These are phyloP conservation scores for Fallopia convolvulus DNA, from an alignment of 148 eudicot species.

Conservation along the genomic window DNA sequence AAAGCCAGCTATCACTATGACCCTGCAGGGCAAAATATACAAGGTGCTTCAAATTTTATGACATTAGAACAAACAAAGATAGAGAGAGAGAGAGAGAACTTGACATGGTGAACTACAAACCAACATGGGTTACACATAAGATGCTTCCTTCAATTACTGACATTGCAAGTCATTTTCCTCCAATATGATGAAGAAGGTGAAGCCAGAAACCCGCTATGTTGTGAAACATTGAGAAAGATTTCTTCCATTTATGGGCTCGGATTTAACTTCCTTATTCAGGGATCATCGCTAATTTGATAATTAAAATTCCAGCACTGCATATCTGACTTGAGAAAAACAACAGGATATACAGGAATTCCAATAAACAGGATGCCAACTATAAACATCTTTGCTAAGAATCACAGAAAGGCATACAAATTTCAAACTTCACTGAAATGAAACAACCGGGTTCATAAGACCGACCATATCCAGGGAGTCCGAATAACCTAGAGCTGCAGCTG, in stretches of 20 bases:
- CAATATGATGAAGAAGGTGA: background rate
- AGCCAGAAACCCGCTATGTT: background rate
- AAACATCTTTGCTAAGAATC: too few species aligned
- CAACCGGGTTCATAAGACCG: background rate
- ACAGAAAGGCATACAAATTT: too few species aligned
- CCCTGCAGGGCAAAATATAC: too few species aligned
- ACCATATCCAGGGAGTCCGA: background rate
- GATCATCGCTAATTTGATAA: background rate
- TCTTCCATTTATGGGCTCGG: background rate
- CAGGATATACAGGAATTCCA: background rate
- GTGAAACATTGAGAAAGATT: background rate
- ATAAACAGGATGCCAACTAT: background rate
- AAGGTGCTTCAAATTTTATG: too few species aligned
- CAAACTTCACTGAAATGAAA: background rate
- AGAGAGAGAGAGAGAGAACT: background rate
- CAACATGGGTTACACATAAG: background rate
- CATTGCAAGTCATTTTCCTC: background rate
- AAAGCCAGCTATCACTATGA: background rate
- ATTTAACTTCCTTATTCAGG: background rate
- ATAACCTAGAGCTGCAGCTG: background rate
- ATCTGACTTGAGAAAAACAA: background rate
- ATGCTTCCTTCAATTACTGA: too few species aligned
- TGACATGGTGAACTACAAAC: background rate
- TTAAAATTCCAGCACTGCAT: background rate
- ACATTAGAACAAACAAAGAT: too few species aligned